Evolutionary conservation across 441 rosid genomes (phyloP).

Genomic region (Pelargonium exstipulatum): DNA sequence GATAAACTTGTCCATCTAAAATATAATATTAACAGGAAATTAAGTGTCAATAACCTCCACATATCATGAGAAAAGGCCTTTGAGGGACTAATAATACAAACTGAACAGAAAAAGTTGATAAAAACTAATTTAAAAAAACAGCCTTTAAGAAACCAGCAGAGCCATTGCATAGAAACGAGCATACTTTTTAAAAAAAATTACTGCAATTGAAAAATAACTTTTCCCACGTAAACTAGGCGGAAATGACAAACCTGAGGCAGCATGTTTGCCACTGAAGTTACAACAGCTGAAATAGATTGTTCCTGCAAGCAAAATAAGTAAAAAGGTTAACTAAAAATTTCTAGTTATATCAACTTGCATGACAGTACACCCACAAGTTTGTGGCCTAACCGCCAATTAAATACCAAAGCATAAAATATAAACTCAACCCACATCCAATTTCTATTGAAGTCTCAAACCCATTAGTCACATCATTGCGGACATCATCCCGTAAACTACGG

Average conservation of each 20-base stretch:
- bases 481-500: too few relatives aligned
- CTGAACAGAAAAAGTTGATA: neutral
- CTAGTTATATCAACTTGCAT: neutral
- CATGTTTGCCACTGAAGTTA: conserved; percentile 79
- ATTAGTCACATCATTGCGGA: too few relatives aligned
- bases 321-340: conserved; percentile 15
- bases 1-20: neutral
- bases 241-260: conserved; percentile 66
- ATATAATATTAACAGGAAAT: too few relatives aligned
- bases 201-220: neutral
- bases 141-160: neutral
- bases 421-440: too few relatives aligned
- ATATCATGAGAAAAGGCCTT: neutral
- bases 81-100: neutral
- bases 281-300: conserved; percentile 82
- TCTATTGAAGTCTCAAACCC: too few relatives aligned
- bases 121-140: neutral
- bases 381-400: too few relatives aligned
- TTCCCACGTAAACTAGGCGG: neutral
- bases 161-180: neutral
- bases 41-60: neutral
- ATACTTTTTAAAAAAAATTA: neutral
- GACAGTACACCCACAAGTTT: too few relatives aligned
- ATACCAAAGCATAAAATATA: too few relatives aligned
- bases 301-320: conserved; percentile 46